A percentile compares a stretch with the other conserved stretches of the same genome.
Conservation (phyloP, 352 stramenopile species). For the Phytopythium helicoides region DNA sequence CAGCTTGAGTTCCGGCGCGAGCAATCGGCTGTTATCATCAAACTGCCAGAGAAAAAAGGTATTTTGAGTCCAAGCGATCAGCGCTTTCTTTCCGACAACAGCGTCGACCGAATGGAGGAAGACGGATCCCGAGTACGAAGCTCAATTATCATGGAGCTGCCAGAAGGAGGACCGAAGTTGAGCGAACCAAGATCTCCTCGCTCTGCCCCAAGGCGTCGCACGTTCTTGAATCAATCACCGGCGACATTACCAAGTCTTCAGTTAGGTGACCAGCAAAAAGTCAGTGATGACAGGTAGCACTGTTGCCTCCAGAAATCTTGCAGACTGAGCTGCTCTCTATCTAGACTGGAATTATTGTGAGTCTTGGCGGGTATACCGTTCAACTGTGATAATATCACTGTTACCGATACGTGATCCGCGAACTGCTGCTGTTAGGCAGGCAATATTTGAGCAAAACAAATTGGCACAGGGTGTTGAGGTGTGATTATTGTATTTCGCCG, state of each 20-base stretch:
- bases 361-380: neutral
- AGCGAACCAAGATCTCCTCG: neutral
- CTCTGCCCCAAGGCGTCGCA: too few relatives aligned
- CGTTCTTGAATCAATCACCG: neutral
- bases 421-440: too few relatives aligned
- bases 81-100: neutral
- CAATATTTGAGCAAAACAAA: too few relatives aligned
- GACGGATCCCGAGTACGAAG: neutral
- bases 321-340: neutral
- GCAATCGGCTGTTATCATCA: constrained; percentile 65
- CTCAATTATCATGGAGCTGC: neutral
- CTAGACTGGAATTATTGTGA: neutral
- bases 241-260: neutral
- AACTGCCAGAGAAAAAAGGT: constrained; percentile 49
- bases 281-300: too few relatives aligned
- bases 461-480: neutral
- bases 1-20: constrained; percentile 62
- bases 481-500: constrained; percentile 3
- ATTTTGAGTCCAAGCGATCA: neutral
- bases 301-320: too few relatives aligned
- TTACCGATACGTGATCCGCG: too few relatives aligned
- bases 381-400: too few relatives aligned
- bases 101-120: neutral
- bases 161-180: neutral
- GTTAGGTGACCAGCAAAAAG: too few relatives aligned